A percentile compares a stretch with the other conserved stretches of the same genome.
Conservation (phyloP, 2,329 filamentous ascomycete species). For the Alternaria conjuncta region DNA sequence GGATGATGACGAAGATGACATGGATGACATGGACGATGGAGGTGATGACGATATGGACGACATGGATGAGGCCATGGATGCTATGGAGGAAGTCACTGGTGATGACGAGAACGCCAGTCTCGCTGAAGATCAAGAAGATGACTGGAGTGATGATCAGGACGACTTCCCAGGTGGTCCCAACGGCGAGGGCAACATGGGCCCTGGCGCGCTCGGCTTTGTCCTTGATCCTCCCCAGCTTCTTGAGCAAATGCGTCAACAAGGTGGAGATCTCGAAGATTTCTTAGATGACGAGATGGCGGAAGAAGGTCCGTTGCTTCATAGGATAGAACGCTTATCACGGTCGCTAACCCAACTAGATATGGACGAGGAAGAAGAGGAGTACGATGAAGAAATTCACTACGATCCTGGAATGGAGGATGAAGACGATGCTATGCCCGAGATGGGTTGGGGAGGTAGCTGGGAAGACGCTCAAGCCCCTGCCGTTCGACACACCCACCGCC, state of each 20-base stretch:
- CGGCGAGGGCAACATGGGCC: slow-evolving; percentile 61
- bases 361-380: slow-evolving; percentile 72
- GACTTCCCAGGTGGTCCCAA: slow-evolving; percentile 53
- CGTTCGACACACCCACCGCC: slow-evolving; percentile 59
- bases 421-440: slow-evolving; percentile 49
- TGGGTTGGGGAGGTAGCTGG: slow-evolving; percentile 62
- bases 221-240: slow-evolving; percentile 47
- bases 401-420: slow-evolving; percentile 58
- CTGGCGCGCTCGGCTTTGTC: slow-evolving; percentile 43
- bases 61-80: slow-evolving; percentile 44
- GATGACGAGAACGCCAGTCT: slow-evolving; percentile 57
- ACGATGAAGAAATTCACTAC: slow-evolving; percentile 68
- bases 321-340: background rate
- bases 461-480: slow-evolving; percentile 52
- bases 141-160: slow-evolving; percentile 57
- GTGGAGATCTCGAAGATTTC: slow-evolving; percentile 58
- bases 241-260: slow-evolving; percentile 48
- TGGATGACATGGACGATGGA: slow-evolving; percentile 55
- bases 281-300: slow-evolving; percentile 66
- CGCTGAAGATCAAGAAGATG: slow-evolving; percentile 47
- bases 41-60: slow-evolving; percentile 47
- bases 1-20: slow-evolving; percentile 52
- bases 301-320: slow-evolving; percentile 59
- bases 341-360: slow-evolving; percentile 53
- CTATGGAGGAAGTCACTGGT: slow-evolving; percentile 54